Percentiles rank a stretch among this genome's conserved stretches.
Conservation (phyloP, 2,329 filamentous ascomycete genomes). For the Penicillium sclerotiorum region DNA sequence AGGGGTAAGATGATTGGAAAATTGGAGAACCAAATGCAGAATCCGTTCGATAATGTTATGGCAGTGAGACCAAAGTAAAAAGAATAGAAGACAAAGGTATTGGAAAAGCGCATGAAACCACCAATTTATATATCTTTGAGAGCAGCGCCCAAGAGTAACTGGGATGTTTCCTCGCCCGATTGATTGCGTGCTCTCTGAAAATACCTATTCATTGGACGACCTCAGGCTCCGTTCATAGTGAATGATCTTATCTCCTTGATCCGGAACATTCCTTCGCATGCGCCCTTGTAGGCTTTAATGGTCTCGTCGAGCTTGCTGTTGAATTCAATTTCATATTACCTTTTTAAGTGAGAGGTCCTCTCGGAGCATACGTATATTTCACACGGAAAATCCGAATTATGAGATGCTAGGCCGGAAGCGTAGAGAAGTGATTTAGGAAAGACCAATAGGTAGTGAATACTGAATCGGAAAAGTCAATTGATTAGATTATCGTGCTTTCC, state of each 20-base stretch:
- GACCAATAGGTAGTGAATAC: background rate
- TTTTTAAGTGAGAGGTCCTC: background rate
- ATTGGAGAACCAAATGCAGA: background rate
- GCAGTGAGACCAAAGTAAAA: background rate
- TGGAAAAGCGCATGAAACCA: background rate
- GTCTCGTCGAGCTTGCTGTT: background rate
- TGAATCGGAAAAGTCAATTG: background rate
- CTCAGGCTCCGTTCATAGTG: background rate
- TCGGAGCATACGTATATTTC: background rate
- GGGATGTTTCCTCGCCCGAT: background rate
- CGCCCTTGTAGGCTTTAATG: background rate
- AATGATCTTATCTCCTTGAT: background rate
- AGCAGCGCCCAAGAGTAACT: background rate
- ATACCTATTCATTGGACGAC: background rate
- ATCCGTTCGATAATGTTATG: background rate
- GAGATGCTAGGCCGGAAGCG: background rate
- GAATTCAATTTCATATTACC: background rate
- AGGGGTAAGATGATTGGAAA: background rate
- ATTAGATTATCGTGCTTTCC: background rate
- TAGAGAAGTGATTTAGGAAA: background rate
- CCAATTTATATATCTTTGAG: background rate
- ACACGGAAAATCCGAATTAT: background rate
- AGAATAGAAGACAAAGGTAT: background rate
- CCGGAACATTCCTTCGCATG: background rate
- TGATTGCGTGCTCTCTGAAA: background rate